Evolutionary conservation across 164 flowering plant genomes (phyloP).

Genomic region (Magnolia changhungtana): DNA sequence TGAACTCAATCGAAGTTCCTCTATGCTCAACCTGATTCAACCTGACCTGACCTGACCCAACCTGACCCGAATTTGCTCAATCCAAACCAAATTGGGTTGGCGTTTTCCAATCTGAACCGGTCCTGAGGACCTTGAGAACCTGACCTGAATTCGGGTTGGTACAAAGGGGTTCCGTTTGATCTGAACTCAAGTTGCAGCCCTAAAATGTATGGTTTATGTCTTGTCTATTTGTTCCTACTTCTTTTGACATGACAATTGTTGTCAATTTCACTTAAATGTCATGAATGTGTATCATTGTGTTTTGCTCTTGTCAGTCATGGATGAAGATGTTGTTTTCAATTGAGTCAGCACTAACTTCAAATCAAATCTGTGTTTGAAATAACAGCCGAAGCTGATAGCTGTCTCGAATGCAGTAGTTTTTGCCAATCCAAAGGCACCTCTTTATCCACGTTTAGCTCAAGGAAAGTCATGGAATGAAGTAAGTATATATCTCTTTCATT

Average conservation of each 20-base stretch:
- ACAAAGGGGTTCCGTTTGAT: too few species aligned
- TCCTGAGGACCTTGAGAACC: too few species aligned
- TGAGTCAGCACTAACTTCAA: background rate
- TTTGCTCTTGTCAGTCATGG: background rate
- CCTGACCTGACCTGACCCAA: too few species aligned
- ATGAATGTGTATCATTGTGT: background rate
- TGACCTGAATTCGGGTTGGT: too few species aligned
- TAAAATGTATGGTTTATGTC: background rate
- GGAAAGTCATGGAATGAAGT: constrained; percentile 86
- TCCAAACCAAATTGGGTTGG: too few species aligned
- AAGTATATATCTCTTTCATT: constrained; percentile 14
- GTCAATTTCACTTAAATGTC: background rate
- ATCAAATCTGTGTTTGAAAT: background rate
- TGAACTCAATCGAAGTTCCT: too few species aligned
- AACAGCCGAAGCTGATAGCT: constrained; percentile 78
- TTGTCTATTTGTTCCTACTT: background rate
- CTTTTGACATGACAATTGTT: background rate
- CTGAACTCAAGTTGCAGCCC: background rate
- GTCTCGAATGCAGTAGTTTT: constrained; percentile 60
- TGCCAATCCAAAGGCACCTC: constrained; percentile 77
- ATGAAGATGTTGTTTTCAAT: background rate
- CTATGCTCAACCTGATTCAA: too few species aligned
- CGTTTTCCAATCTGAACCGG: too few species aligned
- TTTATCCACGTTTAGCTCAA: constrained; percentile 85
- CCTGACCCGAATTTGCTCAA: too few species aligned